A percentile compares a stretch with the other conserved stretches of the same genome.
Evolutionary conservation across 192 early-diverging fungal genomes (phyloP).

Genomic region (Podila epigama): DNA sequence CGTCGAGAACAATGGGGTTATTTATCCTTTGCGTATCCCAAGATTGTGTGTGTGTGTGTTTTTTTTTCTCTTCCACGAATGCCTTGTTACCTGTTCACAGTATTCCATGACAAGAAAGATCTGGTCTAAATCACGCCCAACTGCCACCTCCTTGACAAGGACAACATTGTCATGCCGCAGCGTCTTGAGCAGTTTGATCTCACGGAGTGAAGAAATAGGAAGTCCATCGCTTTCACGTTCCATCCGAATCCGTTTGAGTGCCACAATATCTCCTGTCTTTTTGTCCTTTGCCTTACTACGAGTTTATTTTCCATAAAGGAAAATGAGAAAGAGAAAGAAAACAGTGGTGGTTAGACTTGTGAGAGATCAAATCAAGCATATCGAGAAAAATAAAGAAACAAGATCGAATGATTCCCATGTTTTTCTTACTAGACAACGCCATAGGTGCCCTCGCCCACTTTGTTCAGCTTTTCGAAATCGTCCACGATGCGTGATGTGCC

Average conservation of each 20-base stretch:
- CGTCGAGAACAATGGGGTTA: too few relatives aligned
- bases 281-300: slow-evolving; percentile 64
- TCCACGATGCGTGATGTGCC: slow-evolving; percentile 83
- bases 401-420: too few relatives aligned
- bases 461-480: slow-evolving; percentile 87
- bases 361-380: too few relatives aligned
- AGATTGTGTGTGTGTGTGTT: too few relatives aligned
- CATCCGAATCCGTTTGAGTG: slow-evolving; percentile 60
- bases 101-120: slow-evolving; percentile 94
- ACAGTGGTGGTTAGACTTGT: neutral
- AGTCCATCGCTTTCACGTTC: slow-evolving; percentile 64
- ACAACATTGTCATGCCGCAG: slow-evolving; percentile 83
- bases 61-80: too few relatives aligned
- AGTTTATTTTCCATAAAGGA: neutral
- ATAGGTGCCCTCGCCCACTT: slow-evolving; percentile 93
- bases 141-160: slow-evolving; percentile 75
- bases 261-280: slow-evolving; percentile 49
- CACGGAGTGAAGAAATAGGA: slow-evolving; percentile 94
- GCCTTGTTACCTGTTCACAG: slow-evolving; percentile 75
- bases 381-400: neutral
- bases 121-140: slow-evolving; percentile 71
- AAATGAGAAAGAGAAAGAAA: neutral
- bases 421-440: slow-evolving; percentile 89
- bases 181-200: slow-evolving; percentile 92
- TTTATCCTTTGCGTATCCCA: too few relatives aligned